Conservation (phyloP, 1,139 yeast genomes). For the Pichia sp. region DNA sequence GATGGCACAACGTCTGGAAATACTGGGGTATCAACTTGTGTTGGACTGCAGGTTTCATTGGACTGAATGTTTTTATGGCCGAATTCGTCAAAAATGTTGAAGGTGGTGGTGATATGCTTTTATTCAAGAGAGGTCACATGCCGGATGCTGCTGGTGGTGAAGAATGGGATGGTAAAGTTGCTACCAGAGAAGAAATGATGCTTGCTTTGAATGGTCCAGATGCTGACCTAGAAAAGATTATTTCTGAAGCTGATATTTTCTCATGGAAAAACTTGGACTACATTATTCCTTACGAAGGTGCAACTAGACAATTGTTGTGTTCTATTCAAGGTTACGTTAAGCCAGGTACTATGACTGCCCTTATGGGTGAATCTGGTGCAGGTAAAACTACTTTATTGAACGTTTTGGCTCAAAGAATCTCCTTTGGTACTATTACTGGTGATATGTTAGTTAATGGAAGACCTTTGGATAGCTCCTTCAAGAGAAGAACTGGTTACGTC, state of each 20-base stretch:
- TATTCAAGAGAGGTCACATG: constrained; percentile 53
- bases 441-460: constrained; percentile 52
- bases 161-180: constrained; percentile 40
- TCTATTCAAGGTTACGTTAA: constrained; percentile 52
- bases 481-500: constrained; percentile 54
- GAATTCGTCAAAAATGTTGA: constrained; percentile 49
- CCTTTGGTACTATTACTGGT: constrained; percentile 50
- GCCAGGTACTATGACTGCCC: constrained; percentile 56
- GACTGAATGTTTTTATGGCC: constrained; percentile 43
- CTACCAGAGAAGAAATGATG: constrained; percentile 42
- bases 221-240: constrained; percentile 37
- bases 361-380: constrained; percentile 74
- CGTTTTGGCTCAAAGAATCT: constrained; percentile 51
- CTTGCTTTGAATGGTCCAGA: constrained; percentile 38
- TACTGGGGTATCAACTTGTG: constrained; percentile 58
- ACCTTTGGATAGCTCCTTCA: constrained; percentile 41
- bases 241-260: constrained; percentile 41
- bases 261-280: constrained; percentile 54
- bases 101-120: constrained; percentile 55
- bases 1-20: constrained; percentile 55
- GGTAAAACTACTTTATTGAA: constrained; percentile 65
- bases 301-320: constrained; percentile 33
- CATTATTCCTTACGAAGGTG: constrained; percentile 48
- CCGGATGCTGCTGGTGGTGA: constrained; percentile 38
- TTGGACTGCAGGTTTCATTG: constrained; percentile 48